Base-by-base conservation (phyloP, 2,329 filamentous ascomycete species). In the Colletotrichum horii region DNA sequence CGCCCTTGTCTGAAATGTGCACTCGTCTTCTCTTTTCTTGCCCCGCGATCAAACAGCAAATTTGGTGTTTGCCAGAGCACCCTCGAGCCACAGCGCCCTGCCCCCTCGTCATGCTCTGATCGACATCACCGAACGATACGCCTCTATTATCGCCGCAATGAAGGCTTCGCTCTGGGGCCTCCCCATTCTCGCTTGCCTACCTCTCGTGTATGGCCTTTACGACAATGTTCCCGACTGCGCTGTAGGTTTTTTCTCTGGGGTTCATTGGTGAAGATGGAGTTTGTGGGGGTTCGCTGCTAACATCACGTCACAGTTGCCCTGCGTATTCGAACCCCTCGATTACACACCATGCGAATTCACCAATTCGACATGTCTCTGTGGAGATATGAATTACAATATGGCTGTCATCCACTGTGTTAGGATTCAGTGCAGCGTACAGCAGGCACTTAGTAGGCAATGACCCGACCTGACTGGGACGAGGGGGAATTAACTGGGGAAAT, bases 341-440 rank as follows among this genome's bases (percentile, higher is more conserved):
- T 73, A 68, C 24, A 75, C 74, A 22, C 8, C 70, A 60, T 75
- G 74, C 64, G 32, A 34, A 3, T 64, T 65, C 19, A 32, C 64
- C 2, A 75, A 75, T 3, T 64, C 64, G 15, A 75, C 74, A 3
- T 75, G 74, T 43, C 65, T 75, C 6, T 75, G 74, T 48, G 32
- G 8, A 8, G 74, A 75, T 34, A 75, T 75, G 70, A 74, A 61
- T 0, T 75, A 75, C 8, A 75, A 75, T 2, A 75, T 75, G 74
- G 74, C 74, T 2, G 70, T 74, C 11, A 69, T 75, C 1, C 74
- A 75, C 43, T 75, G 74, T 8, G 74, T 75, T n/a, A 43, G 74
- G 4, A 16, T 75, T 2, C 74, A 75, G 24, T 75, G 74, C 2
- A 75, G 74, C 4, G 74, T 75, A 9, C 43, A 73, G 32, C 74